Conservation (phyloP, 192 early-diverging fungal genomes). For the Pilobolus umbonatus region DNA sequence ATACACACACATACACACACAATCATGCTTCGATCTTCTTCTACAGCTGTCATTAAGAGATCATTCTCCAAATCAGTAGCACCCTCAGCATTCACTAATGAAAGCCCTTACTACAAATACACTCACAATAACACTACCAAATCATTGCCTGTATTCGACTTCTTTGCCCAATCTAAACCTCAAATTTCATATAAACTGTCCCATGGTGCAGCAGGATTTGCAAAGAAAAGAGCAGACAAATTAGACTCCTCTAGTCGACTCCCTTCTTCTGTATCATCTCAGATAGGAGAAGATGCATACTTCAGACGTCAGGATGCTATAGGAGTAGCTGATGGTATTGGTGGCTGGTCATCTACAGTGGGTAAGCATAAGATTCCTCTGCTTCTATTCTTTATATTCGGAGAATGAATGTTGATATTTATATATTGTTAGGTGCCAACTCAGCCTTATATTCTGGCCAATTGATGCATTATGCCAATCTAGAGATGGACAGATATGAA, state of each 20-base stretch:
- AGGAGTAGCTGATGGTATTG: constrained; percentile 93
- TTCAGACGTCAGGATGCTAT: constrained; percentile 81
- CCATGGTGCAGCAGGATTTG: constrained; percentile 49
- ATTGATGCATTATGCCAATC: constrained; percentile 86
- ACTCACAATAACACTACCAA: background rate
- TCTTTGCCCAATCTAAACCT: constrained; percentile 28
- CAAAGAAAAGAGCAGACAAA: constrained; percentile 33
- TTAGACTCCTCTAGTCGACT: constrained; percentile 36
- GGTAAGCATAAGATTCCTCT: constrained; percentile 7
- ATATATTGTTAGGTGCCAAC: constrained; percentile 75
- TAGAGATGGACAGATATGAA: constrained; percentile 83
- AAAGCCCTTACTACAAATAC: background rate
- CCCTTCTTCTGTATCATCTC: constrained; percentile 40
- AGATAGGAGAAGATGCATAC: constrained; percentile 91
- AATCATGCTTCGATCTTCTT: constrained; percentile 1
- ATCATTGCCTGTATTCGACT: constrained; percentile 21
- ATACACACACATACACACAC: no score
- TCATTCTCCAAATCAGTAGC: background rate
- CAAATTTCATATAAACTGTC: constrained; percentile 38
- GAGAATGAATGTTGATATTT: no score
- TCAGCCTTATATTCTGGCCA: constrained; percentile 86
- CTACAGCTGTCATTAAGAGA: constrained; percentile 7
- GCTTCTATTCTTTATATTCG: background rate
- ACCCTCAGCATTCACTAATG: constrained; percentile 2
- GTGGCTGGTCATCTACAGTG: constrained; percentile 65